Evolutionary conservation across 164 flowering plant species (phyloP), one percentile per base, ranked within the genome.

Genomic region (Annona cherimola): DNA sequence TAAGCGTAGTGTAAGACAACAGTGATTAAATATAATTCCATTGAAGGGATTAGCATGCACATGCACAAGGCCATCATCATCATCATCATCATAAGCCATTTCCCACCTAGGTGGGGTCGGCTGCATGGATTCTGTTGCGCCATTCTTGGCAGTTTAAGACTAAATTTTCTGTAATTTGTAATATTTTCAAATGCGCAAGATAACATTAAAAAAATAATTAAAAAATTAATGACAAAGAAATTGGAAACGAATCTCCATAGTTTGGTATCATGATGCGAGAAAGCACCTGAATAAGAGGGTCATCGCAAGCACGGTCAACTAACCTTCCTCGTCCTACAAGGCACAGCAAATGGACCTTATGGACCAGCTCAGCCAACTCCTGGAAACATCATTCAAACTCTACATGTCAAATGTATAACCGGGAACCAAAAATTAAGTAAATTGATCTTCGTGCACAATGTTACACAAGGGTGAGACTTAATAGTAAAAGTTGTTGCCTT

Each of bases 311-410:
- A 65, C 73, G 76, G 69, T 95, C 99, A 70, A 90, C 76, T 77
- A 92, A 71, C 79, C 99, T 86, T 69, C 99, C 99, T 72, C 99
- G 81, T 60, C 88, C 97, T 73, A 95, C 83, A 69, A 95, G 82
- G 81, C 99, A 92, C 68, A 95, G 89, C 76, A 95, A 81, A 85
- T 95, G 93, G 73, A 79, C 92, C 82, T 89, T 95, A 79, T 95
- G 99, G 72, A 88, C 93, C 57, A 88, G 85, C 82, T 91, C 97
- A 61, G 97, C 94, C 74, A 87, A 63, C 82, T 89, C 98, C 99
- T 95, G 86, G 18, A 54, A 60, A 19, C 50, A 63, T 20, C 19
- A 19, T 65, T 35, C 42, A 50, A 63, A n/a, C 65, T 64, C 44
- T 41, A 64, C 16, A 44, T 20, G 2, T 20, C 35, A 4, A 26